Evolutionary conservation across 495 filamentous ascomycete genomes (phyloP).

Genomic region (Aspergillus wentii): DNA sequence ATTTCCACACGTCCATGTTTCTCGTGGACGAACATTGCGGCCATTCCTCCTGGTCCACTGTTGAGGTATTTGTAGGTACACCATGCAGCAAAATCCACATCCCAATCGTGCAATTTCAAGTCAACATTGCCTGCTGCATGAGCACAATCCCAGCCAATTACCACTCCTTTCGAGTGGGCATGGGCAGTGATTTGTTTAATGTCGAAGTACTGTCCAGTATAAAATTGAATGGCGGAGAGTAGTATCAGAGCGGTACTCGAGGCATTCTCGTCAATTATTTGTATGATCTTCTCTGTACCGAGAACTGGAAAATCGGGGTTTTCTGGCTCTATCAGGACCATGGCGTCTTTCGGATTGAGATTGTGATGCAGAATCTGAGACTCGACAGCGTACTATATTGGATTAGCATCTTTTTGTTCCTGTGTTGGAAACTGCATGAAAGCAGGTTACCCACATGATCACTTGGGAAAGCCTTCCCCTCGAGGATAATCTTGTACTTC

Average conservation of each 20-base stretch:
- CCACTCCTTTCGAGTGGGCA: constrained; percentile 69
- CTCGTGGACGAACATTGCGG: constrained; percentile 81
- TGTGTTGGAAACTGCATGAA: too few species aligned
- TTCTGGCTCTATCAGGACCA: constrained; percentile 71
- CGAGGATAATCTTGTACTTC: constrained; percentile 84
- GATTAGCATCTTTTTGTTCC: constrained; percentile 3
- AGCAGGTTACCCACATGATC: constrained; percentile 65
- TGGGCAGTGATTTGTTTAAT: constrained; percentile 77
- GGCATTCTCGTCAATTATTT: constrained; percentile 72
- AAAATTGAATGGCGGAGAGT: constrained; percentile 90
- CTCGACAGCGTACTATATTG: constrained; percentile 76
- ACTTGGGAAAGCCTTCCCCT: constrained; percentile 91
- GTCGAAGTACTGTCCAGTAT: constrained; percentile 88
- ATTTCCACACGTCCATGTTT: constrained; percentile 55
- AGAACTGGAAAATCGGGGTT: constrained; percentile 47
- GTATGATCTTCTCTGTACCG: constrained; percentile 67
- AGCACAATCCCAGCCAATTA: constrained; percentile 91
- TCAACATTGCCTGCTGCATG: constrained; percentile 92
- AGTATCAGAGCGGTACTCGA: constrained; percentile 72
- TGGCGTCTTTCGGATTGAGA: constrained; percentile 60
- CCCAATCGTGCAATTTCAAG: constrained; percentile 81
- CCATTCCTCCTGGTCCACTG: constrained; percentile 82
- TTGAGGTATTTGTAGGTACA: constrained; percentile 98
- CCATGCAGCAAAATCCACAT: constrained; percentile 96
- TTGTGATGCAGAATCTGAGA: constrained; percentile 81